Conservation (phyloP, 208 protist genomes). For the Leptomonas pyrrhocoris region DNA sequence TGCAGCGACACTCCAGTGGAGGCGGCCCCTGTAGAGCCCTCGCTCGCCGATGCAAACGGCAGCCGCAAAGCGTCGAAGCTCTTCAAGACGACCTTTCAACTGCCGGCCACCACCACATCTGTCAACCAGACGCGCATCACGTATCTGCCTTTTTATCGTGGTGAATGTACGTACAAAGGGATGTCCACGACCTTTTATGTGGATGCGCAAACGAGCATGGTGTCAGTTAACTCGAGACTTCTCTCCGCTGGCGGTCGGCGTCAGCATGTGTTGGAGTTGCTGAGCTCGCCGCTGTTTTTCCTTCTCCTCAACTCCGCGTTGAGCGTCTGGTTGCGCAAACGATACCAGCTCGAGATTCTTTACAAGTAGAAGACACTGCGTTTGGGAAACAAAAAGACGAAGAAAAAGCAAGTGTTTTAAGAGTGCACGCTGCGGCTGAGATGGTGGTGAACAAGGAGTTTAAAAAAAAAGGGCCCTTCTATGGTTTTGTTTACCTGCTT, state of each 20-base stretch:
- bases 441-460: no score
- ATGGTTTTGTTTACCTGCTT: no score
- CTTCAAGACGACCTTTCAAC: constrained; percentile 35
- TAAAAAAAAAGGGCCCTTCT: no score
- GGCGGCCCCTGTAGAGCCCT: not conserved
- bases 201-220: constrained; percentile 44
- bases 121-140: not conserved
- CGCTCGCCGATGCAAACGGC: constrained; percentile 8
- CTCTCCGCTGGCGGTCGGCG: not conserved
- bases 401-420: no score
- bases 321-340: constrained; percentile 20
- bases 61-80: constrained; percentile 22
- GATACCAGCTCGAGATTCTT: constrained; percentile 11
- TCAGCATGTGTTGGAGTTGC: constrained; percentile 14
- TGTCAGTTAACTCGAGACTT: constrained; percentile 17
- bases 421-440: no score
- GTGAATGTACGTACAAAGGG: constrained; percentile 37
- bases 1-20: not conserved
- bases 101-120: constrained; percentile 16
- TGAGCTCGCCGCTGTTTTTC: constrained; percentile 45
- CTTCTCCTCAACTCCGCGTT: constrained; percentile 29
- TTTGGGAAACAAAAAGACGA: no score
- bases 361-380: constrained; percentile 1
- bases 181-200: constrained; percentile 29
- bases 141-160: constrained; percentile 40